Conservation (phyloP, 2,329 filamentous ascomycete genomes). For the Beauveria australis region DNA sequence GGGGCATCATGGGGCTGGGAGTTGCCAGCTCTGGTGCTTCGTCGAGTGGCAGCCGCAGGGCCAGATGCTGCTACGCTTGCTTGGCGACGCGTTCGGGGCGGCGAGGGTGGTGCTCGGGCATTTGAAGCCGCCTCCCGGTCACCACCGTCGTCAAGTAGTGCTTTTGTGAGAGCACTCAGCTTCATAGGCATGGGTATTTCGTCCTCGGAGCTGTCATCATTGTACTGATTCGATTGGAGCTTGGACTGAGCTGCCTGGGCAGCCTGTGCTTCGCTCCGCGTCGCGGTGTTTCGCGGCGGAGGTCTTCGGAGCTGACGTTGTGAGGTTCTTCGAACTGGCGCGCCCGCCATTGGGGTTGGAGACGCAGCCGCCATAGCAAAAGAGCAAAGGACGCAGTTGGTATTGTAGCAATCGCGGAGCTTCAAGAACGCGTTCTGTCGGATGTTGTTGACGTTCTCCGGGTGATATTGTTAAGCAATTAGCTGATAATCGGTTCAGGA, state of each 20-base stretch:
- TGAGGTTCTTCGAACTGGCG: slow-evolving; percentile 44
- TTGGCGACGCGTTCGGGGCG: slow-evolving; percentile 40
- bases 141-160: slow-evolving; percentile 60
- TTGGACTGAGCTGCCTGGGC: slow-evolving; percentile 20
- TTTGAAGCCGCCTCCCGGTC: slow-evolving; percentile 39
- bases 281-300: slow-evolving; percentile 36
- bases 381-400: background rate
- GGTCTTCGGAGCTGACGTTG: slow-evolving; percentile 47
- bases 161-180: slow-evolving; percentile 86
- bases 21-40: slow-evolving; percentile 41
- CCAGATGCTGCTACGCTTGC: slow-evolving; percentile 37
- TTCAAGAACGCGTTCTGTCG: background rate
- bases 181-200: slow-evolving; percentile 89
- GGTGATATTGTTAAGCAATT: background rate
- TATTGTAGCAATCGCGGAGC: background rate
- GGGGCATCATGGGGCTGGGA: slow-evolving; percentile 33
- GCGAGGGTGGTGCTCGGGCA: slow-evolving; percentile 31
- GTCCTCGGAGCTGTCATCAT: slow-evolving; percentile 85
- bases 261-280: slow-evolving; percentile 37
- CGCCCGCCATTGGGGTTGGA: slow-evolving; percentile 46
- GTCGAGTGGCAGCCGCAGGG: slow-evolving; percentile 34
- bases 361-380: slow-evolving; percentile 42
- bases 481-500: background rate
- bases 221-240: slow-evolving; percentile 34
- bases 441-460: background rate